Evolutionary conservation across 805 yeast species (phyloP), one percentile per base, ranked within the genome.

Genomic region (Ogataea sp.): DNA sequence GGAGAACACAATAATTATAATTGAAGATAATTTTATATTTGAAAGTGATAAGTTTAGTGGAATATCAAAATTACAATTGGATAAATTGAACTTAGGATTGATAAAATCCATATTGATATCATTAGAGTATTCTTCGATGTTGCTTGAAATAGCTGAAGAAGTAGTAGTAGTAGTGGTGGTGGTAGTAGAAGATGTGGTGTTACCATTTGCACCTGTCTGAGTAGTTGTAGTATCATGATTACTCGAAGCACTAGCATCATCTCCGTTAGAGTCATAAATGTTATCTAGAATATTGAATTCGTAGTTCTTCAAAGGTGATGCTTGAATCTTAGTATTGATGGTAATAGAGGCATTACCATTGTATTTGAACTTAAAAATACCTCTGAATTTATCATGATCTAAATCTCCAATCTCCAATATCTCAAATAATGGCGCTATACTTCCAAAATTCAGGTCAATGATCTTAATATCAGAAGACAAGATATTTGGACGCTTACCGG

Each of bases 321-420:
- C 95, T 58, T 85, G 88, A 13, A 87, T 86, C 40, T 80, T 78
- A 0, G 94, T 84, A 39, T 78, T 82, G 38, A 85, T 67, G 1
- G 88, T 80, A 39, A 84, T 73, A 39, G 75, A 75, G 16, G 87
- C 85, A 55, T 82, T 86, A 2, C 95, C 95, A 35, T 68, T 65
- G 55, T 85, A 84, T 48, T 74, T 77, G 44, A 84, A 71, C 50
- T 83, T 84, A 66, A 84, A 85, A 17, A 84, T 85, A 2, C 95
- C 94, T 42, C 93, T 67, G 52, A 84, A 85, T 44, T 84, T 62
- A 58, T 84, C 93, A 21, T 65, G 67, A 6, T 79, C 93, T 26
- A 85, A 59, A 54, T 85, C 95, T 5, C 95, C 95, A 46, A 84
- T 80, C 52, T 84, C 95, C 43, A 84, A 63, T 28, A 85, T 80